Conservation (phyloP, 305 asterid species). For the Fraxinus sp. region DNA sequence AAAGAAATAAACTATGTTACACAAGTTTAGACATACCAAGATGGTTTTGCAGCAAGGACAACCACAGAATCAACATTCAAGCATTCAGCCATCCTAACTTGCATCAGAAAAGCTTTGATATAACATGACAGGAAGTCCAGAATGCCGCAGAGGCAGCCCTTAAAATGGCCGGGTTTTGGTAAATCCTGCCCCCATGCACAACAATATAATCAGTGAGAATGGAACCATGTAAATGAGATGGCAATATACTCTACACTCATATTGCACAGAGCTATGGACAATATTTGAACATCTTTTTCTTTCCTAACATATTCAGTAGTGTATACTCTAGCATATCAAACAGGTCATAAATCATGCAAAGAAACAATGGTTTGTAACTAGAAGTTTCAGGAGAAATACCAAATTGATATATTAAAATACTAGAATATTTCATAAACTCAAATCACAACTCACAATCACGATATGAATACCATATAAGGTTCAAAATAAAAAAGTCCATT, state of each 20-base stretch:
- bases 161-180: constrained; percentile 85
- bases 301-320: neutral
- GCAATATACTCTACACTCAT: neutral
- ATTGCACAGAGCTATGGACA: neutral
- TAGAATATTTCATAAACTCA: neutral
- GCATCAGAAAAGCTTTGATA: constrained; percentile 80
- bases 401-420: neutral
- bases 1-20: constrained; percentile 18
- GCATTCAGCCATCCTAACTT: constrained; percentile 8
- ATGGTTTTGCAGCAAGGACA: neutral
- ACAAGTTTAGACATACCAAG: neutral
- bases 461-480: neutral
- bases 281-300: neutral
- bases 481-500: neutral
- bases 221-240: neutral
- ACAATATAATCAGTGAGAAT: neutral
- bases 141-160: constrained; percentile 82
- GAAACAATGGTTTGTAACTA: neutral
- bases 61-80: neutral
- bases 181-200: constrained; percentile 51
- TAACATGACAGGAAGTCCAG: constrained; percentile 83
- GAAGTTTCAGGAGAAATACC: neutral
- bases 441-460: neutral
- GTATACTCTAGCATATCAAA: neutral
- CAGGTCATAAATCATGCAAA: neutral